Base-by-base conservation (phyloP, 1,139 yeast genomes). In the Meyerozyma smithsonii region DNA sequence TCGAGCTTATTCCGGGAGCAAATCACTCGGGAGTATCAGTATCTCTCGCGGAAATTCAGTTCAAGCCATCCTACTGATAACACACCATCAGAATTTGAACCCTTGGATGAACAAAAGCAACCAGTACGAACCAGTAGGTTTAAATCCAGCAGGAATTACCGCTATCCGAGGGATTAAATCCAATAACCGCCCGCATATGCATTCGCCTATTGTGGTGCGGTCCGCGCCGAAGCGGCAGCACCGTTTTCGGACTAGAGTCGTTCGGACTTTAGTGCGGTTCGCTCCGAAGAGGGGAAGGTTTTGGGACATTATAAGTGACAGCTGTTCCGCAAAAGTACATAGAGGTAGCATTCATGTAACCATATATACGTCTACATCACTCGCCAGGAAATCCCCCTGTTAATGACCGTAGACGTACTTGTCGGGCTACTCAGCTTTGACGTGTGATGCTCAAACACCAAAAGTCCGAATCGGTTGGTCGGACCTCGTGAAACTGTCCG, bases 21-120 rank as follows among this genome's bases (percentile, higher is more conserved):
- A 49, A 42, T 43, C 40, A n/a, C 38, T 28, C 4, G 38, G 32
- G 10, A 44, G 25, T 23, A 45, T 35, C 25, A 7, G 58, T 55
- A 32, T 54, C 54, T 25, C 50, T 50, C 16, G 55, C 56, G 1
- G 68, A 64, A 41, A 55, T 38, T 26, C 68, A 10, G 59, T 61
- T 46, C 77, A 77, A 79, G 58, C 46, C 59, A 59, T 15, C 64
- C 67, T 46, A 57, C 73, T 3, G 72, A 72, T 6, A 61, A 65
- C 40, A 88, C 77, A 39, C 54, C 61, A 43, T 23, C 25, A 11
- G 92, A 80, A 44, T 55, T 78, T 14, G 95, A 84, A 51, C 88
- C 88, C 0, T 64, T 84, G n/a, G 90, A 85, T 49, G 84, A 79
- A 43, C 58, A 66, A 30, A 88, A 87, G 0, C 74, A 78, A 39